Base-by-base conservation (phyloP, 345 rosid species). In the Eucalyptus regnans region DNA sequence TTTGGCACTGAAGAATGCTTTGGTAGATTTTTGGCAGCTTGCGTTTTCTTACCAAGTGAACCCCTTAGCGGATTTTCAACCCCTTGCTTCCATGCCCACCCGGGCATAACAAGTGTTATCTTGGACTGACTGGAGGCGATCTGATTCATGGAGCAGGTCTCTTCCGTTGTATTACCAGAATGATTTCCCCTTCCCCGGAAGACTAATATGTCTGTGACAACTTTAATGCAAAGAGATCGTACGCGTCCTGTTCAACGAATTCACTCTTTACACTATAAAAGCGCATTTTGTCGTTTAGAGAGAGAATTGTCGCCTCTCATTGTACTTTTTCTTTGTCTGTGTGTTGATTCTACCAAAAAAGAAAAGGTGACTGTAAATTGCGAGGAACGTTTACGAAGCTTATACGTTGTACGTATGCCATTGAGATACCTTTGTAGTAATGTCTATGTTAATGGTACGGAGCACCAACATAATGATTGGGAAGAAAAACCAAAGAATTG, bases 31-130 rank as follows among this genome's bases (percentile, higher is more conserved):
- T 86, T 98, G 99, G 99, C 94, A 91, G 91, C 99, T 97, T 50
- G 95, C 98, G 86, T 97, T 98, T 90, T 96, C 99, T 37, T 96
- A 95, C 92, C 99, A 98, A 87, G 96, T 96, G 88, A 98, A 97
- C 79, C 99, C 99, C 84, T 94, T 98, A 86, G 99, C 98, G 87
- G 98, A 97, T 33, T 94, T 95, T 90, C 98, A 95, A 87, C 92
- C 99, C 88, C 51, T 80, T 16, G 89, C 89, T 83, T 87, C 92
- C 48, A 76, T 76, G 84, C 84, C 84, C 3, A 7, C 48, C 48
- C 84, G 84, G 84, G 15, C 48, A 11, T 76, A 76, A 22, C 15
- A 64, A 64, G 76, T 64, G 37, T 64, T 14, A n/a, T n/a, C 41
- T 5, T n/a, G 76, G 41, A 41, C 27, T 41, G 83, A 37, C 25